Conservation (phyloP, 371 early-diverging fungal genomes). For the Rhizomucor miehei region DNA sequence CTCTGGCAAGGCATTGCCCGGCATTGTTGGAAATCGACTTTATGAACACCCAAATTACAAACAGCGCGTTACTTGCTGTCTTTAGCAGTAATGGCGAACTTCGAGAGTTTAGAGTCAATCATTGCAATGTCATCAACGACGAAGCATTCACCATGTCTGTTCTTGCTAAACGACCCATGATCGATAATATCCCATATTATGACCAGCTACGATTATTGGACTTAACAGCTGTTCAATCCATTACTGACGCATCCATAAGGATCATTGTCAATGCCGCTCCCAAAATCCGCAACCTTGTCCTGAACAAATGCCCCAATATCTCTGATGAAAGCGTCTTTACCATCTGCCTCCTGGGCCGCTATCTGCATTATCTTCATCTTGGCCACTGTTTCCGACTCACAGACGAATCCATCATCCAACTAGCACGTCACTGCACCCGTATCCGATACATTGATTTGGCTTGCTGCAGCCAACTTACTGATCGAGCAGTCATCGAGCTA, state of each 20-base stretch:
- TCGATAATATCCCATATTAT: constrained; percentile 13
- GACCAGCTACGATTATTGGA: constrained; percentile 65
- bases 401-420: constrained; percentile 45
- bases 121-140: constrained; percentile 46
- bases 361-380: constrained; percentile 60
- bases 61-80: constrained; percentile 42
- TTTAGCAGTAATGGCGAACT: constrained; percentile 46
- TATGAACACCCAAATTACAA: constrained; percentile 52
- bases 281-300: constrained; percentile 53
- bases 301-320: constrained; percentile 59
- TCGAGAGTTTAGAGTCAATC: constrained; percentile 52
- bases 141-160: constrained; percentile 39
- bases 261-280: constrained; percentile 53
- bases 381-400: constrained; percentile 61
- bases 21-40: constrained; percentile 58
- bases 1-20: constrained; percentile 52
- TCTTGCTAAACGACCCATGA: constrained; percentile 7
- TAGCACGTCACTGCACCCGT: constrained; percentile 56
- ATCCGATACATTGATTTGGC: constrained; percentile 66
- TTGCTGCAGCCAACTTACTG: constrained; percentile 54
- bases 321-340: constrained; percentile 52
- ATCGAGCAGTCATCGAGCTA: constrained; percentile 52
- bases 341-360: constrained; percentile 51
- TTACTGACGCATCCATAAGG: constrained; percentile 54
- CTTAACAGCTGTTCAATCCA: constrained; percentile 44